A percentile compares a stretch with the other conserved stretches of the same genome.
Evolutionary conservation across 2,329 filamentous ascomycete genomes (phyloP).

Genomic region (Trichoderma endophyticum): DNA sequence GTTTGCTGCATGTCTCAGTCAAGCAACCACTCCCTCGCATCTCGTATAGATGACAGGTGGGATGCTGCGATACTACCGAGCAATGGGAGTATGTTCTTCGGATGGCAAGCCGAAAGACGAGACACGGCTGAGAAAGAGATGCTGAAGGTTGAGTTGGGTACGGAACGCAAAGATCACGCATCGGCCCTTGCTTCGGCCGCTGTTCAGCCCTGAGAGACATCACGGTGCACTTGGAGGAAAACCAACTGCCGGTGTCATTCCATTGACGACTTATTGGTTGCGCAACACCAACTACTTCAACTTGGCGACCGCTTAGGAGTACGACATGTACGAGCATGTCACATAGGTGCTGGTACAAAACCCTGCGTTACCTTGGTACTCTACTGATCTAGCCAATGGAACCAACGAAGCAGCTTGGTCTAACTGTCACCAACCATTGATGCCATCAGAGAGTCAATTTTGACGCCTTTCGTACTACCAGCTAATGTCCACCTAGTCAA

Average conservation of each 20-base stretch:
- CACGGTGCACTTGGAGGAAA: neutral
- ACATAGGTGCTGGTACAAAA: neutral
- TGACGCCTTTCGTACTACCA: neutral
- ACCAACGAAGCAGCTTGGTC: neutral
- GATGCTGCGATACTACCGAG: neutral
- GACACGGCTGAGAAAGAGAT: neutral
- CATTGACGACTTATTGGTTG: neutral
- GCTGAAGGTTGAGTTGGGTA: neutral
- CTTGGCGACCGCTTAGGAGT: neutral
- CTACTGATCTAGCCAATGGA: neutral
- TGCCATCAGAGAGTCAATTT: neutral
- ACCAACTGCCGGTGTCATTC: neutral
- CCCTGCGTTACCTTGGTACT: neutral
- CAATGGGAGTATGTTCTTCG: neutral
- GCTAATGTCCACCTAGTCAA: neutral
- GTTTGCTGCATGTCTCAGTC: conserved; percentile 9
- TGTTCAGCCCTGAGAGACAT: neutral
- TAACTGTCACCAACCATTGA: neutral
- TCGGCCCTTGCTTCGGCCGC: neutral
- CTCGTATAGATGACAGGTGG: neutral
- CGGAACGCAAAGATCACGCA: neutral
- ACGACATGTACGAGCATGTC: neutral
- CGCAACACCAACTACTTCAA: neutral
- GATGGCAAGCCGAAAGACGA: neutral
- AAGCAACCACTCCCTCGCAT: neutral